These are phyloP conservation scores for Diaporthe citrichinensis DNA, from an alignment of 2,329 filamentous ascomycete species.

Conservation along the genomic window DNA sequence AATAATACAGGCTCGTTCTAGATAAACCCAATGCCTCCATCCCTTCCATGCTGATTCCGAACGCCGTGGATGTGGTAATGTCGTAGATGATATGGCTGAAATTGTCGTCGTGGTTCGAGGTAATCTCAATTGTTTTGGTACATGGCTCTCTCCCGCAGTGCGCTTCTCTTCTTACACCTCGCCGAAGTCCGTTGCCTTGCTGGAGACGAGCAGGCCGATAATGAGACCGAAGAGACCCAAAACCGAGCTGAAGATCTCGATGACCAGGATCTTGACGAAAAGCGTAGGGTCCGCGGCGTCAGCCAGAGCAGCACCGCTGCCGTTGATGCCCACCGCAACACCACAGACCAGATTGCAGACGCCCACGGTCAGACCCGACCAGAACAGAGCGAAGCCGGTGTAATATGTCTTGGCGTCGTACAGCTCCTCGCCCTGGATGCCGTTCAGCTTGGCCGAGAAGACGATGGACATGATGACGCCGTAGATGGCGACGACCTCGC, in stretches of 20 bases:
- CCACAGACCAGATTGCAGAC: conserved; percentile 97
- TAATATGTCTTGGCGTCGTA: conserved; percentile 88
- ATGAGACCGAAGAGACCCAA: conserved; percentile 97
- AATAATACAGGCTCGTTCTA: conserved; percentile 39
- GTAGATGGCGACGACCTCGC: conserved; percentile 99
- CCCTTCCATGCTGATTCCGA: conserved; percentile 40
- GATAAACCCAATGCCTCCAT: conserved; percentile 38
- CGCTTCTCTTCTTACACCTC: conserved; percentile 45
- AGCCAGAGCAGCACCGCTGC: conserved; percentile 93
- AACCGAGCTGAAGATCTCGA: conserved; percentile 99
- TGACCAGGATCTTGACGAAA: conserved; percentile 99
- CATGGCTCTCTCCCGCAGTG: not conserved
- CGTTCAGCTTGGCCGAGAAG: conserved; percentile 88
- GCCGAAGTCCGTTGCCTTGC: conserved; percentile 84
- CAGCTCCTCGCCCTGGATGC: conserved; percentile 73
- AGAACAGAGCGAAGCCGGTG: conserved; percentile 95
- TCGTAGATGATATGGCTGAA: conserved; percentile 37
- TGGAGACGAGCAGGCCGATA: conserved; percentile 88
- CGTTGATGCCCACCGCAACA: conserved; percentile 97
- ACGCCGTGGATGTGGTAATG: conserved; percentile 43
- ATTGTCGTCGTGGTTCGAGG: conserved; percentile 31
- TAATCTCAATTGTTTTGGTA: conserved; percentile 32
- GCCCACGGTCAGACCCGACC: conserved; percentile 94
- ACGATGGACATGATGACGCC: conserved; percentile 99
- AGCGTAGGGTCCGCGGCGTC: conserved; percentile 93